Conservation (phyloP, 345 rosid species). For the Citropsis articulata region DNA sequence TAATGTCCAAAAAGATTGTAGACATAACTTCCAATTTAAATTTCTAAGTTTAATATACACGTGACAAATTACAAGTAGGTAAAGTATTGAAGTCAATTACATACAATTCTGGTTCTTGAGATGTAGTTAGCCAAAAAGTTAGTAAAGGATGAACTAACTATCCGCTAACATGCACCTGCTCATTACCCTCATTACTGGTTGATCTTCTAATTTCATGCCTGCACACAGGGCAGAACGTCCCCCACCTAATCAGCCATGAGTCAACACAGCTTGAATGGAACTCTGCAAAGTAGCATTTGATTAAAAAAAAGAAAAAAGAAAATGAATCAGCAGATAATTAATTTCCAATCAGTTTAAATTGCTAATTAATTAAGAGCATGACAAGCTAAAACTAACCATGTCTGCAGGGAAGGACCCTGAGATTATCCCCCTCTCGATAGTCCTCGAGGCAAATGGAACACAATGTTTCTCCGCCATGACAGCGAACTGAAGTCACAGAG, state of each 20-base stretch:
- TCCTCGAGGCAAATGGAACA: slow-evolving; percentile 80
- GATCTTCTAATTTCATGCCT: slow-evolving; percentile 51
- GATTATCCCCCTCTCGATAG: slow-evolving; percentile 55
- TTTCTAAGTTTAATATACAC: too few species aligned
- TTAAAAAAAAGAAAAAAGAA: slow-evolving; percentile 16
- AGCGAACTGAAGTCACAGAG: slow-evolving; percentile 23
- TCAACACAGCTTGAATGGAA: slow-evolving; percentile 66
- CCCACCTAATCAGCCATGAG: slow-evolving; percentile 78
- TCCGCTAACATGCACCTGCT: slow-evolving; percentile 30
- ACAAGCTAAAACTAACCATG: slow-evolving; percentile 43
- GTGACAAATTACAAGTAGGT: too few species aligned
- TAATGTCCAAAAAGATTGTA: too few species aligned
- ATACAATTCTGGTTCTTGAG: not conserved
- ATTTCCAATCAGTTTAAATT: not conserved
- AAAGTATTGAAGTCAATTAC: too few species aligned
- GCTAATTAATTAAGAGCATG: not conserved
- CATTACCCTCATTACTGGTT: slow-evolving; percentile 25
- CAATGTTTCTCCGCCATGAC: slow-evolving; percentile 35
- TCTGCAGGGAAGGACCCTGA: slow-evolving; percentile 68
- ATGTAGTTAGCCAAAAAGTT: not conserved
- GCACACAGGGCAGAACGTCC: slow-evolving; percentile 73
- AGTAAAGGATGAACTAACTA: not conserved
- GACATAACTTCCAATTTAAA: too few species aligned
- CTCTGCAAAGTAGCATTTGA: slow-evolving; percentile 39
- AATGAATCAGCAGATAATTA: not conserved